A percentile compares a stretch with the other conserved stretches of the same genome.
These are phyloP conservation scores for Tolypocladium paradoxum DNA, from an alignment of 2,329 filamentous ascomycete genomes.

Conservation along the genomic window DNA sequence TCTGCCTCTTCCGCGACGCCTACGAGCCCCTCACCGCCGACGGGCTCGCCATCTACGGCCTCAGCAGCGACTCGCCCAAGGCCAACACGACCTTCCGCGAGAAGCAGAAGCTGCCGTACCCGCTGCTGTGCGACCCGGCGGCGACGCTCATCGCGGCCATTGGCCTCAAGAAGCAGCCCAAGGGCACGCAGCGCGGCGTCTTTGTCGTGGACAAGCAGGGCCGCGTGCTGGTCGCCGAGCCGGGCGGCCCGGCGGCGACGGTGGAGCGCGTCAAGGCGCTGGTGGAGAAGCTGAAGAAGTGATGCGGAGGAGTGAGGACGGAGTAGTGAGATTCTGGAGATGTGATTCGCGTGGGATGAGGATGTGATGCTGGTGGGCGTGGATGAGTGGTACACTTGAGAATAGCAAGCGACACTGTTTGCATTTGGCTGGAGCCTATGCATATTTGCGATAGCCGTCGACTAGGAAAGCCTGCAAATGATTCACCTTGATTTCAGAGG, in stretches of 20 bases:
- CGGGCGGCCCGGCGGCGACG: slow-evolving; percentile 69
- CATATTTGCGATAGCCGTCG: not conserved
- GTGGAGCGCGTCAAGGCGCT: slow-evolving; percentile 66
- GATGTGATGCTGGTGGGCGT: not conserved
- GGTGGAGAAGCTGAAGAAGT: slow-evolving; percentile 35
- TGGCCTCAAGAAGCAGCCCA: slow-evolving; percentile 77
- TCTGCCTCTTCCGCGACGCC: slow-evolving; percentile 82
- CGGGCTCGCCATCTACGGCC: slow-evolving; percentile 79
- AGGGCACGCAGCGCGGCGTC: slow-evolving; percentile 74
- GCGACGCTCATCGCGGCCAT: slow-evolving; percentile 71
- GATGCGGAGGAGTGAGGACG: not conserved
- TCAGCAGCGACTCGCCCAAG: slow-evolving; percentile 80
- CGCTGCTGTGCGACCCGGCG: slow-evolving; percentile 72
- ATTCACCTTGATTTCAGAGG: not conserved
- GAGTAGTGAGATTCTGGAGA: not conserved
- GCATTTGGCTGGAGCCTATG: not conserved
- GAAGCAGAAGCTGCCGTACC: slow-evolving; percentile 82
- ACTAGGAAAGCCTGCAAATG: not conserved
- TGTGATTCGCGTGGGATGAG: not conserved
- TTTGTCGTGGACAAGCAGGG: slow-evolving; percentile 77
- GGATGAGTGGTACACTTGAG: not conserved
- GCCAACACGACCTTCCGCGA: slow-evolving; percentile 87
- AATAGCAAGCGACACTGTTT: slow-evolving; percentile 2
- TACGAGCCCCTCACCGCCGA: slow-evolving; percentile 65
- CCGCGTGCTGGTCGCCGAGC: slow-evolving; percentile 64